Evolutionary conservation across 1,139 yeast species (phyloP).

Genomic region (Nakaseomyces bracarensis): DNA sequence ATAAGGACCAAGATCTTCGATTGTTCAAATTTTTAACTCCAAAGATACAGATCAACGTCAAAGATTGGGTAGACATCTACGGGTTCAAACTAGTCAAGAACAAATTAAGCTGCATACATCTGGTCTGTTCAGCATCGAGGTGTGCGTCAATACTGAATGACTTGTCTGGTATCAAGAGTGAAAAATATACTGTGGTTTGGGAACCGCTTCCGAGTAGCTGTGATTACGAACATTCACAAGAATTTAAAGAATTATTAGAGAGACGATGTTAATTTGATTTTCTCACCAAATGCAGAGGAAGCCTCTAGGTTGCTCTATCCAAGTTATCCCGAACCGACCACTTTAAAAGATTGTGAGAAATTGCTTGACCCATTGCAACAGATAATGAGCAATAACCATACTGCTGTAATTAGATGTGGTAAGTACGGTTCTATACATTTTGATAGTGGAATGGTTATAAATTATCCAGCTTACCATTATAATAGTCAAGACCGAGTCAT

Average conservation of each 20-base stretch:
- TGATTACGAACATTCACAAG: conserved; percentile 39
- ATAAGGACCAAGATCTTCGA: conserved; percentile 40
- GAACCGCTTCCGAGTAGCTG: conserved; percentile 86
- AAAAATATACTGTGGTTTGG: conserved; percentile 51
- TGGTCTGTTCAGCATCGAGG: conserved; percentile 66
- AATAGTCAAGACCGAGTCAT: conserved; percentile 40
- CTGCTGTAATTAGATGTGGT: conserved; percentile 59
- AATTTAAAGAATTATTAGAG: conserved; percentile 42
- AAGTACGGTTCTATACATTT: conserved; percentile 48
- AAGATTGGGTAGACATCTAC: conserved; percentile 41
- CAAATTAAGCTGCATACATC: conserved; percentile 43
- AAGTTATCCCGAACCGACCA: conserved; percentile 35
- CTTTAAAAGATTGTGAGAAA: conserved; percentile 34
- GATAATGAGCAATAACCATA: conserved; percentile 34
- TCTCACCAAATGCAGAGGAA: conserved; percentile 82
- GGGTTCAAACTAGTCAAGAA: conserved; percentile 34
- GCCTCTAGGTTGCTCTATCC: conserved; percentile 52
- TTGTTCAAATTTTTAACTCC: conserved; percentile 50
- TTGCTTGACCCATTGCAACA: conserved; percentile 40
- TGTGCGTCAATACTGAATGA: conserved; percentile 41
- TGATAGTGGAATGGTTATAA: conserved; percentile 30
- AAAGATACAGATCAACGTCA: conserved; percentile 53
- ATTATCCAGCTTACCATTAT: conserved; percentile 64
- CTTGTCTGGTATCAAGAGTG: conserved; percentile 21
- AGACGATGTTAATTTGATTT: conserved; percentile 36